Evolutionary conservation across 2,329 filamentous ascomycete species (phyloP).

Genomic region (Colletotrichum zoysiae): DNA sequence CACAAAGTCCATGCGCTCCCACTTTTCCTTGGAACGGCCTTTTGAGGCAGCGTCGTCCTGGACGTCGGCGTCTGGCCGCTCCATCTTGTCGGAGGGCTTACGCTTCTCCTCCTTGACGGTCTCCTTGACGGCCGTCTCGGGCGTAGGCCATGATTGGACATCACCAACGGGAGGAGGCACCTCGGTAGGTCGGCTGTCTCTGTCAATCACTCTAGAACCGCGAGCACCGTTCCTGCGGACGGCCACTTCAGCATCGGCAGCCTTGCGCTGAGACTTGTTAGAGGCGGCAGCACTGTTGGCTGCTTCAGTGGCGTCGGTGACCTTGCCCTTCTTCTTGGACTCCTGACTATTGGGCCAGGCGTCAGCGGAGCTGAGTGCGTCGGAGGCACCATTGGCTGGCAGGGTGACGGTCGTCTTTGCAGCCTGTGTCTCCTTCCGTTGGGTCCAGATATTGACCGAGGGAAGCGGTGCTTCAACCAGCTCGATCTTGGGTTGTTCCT

Average conservation of each 20-base stretch:
- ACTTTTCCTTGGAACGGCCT: constrained; percentile 80
- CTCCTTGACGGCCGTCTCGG: constrained; percentile 78
- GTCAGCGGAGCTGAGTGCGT: constrained; percentile 39
- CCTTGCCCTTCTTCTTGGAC: constrained; percentile 55
- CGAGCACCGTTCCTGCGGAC: constrained; percentile 57
- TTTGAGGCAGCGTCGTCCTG: constrained; percentile 67
- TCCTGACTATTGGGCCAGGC: constrained; percentile 59
- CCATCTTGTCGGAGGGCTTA: constrained; percentile 70
- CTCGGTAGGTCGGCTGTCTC: constrained; percentile 46
- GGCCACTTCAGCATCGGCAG: constrained; percentile 57
- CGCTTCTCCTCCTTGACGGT: constrained; percentile 78
- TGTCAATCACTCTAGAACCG: constrained; percentile 60
- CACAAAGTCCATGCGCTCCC: constrained; percentile 85
- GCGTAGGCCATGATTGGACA: constrained; percentile 88
- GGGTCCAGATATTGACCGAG: constrained; percentile 87
- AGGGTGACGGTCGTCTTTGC: constrained; percentile 61
- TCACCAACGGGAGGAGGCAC: constrained; percentile 78
- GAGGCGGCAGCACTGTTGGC: constrained; percentile 52
- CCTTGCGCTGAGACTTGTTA: constrained; percentile 58
- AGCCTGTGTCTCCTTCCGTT: constrained; percentile 76
- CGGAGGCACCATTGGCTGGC: constrained; percentile 43
- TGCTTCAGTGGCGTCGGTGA: constrained; percentile 43
- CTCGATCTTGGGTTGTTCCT: constrained; percentile 70
- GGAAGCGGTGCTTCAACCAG: constrained; percentile 87
- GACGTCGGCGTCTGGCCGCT: constrained; percentile 73